Evolutionary conservation across 768 basidiomycete genomes (phyloP), one percentile per base, ranked within the genome.

Genomic region (Termitomyces sp.): DNA sequence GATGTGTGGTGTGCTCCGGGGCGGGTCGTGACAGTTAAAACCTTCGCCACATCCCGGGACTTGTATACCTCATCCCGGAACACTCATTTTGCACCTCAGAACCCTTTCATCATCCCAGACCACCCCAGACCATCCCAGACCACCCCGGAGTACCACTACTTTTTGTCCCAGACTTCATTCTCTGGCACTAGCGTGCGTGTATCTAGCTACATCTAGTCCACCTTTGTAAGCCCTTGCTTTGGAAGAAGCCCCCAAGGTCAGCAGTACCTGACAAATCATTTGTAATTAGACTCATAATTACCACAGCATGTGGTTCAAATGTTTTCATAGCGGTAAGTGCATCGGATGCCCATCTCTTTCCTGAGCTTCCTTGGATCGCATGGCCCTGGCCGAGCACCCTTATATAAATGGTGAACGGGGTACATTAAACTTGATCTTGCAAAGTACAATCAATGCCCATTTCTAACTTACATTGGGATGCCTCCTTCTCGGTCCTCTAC

Each of bases 361-460:
- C 18, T 20, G 30, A 23, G 32, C 48, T 50, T 57, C 49, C 40
- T 57, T 50, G 56, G 56, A 40, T 41, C 56, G 56, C 49, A 57
- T 50, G 56, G 28, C 40, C 10, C 14, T 26, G 8, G 14, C 33
- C 47, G 33, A 49, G 36, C 5, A 8, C 14, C 2, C 13, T 13
- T 16, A 56, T 50, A 57, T 49, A 57, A 50, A 33, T 30, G 8
- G 13, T 32, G 10, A 23, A 12, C 26, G 28, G 16, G 28, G 16
- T 30, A 28, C 52, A 30, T 12, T 3, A n/a, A 28, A 35, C 26
- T 52, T 10, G 7, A 6, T 38, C 30, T 52, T 18, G 9, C 26
- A 30, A 41, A 41, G n/a, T 26, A 14, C 10, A 18, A 30, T 55
- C 5, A 12, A 63, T 63, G 62, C 48, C 61, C 51, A 57, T 41